Percentiles rank a stretch among this genome's conserved stretches.
Conservation (phyloP, 2,329 filamentous ascomycete genomes). For the Parasarocladium wereldwijsianum region DNA sequence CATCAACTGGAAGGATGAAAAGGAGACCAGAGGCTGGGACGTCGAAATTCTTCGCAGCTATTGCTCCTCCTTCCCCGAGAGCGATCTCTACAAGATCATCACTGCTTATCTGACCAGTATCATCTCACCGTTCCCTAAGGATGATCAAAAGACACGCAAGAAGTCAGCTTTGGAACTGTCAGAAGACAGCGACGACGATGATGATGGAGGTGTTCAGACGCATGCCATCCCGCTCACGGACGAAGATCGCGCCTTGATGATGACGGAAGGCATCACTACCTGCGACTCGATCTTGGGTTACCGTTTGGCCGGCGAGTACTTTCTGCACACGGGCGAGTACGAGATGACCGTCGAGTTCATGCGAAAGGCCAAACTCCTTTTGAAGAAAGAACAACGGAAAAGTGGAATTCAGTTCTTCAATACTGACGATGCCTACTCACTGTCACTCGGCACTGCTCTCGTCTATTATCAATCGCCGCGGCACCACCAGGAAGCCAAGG, state of each 20-base stretch:
- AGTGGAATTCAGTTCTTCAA: conserved; percentile 57
- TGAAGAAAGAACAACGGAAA: conserved; percentile 44
- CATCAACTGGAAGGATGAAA: conserved; percentile 75
- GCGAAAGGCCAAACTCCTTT: conserved; percentile 53
- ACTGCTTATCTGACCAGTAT: conserved; percentile 70
- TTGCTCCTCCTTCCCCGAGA: conserved; percentile 68
- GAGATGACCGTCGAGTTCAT: conserved; percentile 67
- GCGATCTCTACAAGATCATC: conserved; percentile 68
- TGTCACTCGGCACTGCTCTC: conserved; percentile 71
- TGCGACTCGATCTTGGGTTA: conserved; percentile 67
- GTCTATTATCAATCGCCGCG: conserved; percentile 84
- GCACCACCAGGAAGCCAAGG: conserved; percentile 76
- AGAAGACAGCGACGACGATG: conserved; percentile 43
- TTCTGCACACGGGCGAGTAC: conserved; percentile 72
- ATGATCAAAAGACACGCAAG: conserved; percentile 8
- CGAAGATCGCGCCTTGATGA: conserved; percentile 68
- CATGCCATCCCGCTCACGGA: conserved; percentile 46
- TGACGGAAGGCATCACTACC: conserved; percentile 57
- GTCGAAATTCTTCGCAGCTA: conserved; percentile 66
- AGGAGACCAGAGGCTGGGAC: conserved; percentile 64
- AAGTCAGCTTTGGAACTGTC: conserved; percentile 19
- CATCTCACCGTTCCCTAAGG: conserved; percentile 63
- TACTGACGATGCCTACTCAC: conserved; percentile 57
- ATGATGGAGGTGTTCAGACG: conserved; percentile 38
- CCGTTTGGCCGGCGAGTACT: conserved; percentile 70